Evolutionary conservation across 257 asterid genomes (phyloP).

Genomic region (Nicotiana paniculata): DNA sequence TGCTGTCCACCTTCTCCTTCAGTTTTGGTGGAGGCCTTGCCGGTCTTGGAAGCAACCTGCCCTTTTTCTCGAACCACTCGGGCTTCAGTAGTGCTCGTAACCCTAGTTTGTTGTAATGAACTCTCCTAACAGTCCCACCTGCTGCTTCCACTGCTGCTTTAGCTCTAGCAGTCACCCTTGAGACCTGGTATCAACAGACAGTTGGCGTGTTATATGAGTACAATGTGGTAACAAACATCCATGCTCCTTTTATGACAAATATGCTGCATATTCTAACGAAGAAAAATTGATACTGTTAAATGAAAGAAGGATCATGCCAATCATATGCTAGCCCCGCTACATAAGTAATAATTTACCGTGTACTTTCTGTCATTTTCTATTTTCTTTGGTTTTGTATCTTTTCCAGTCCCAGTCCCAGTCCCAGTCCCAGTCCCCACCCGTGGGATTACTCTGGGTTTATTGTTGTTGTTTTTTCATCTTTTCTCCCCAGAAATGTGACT

Average conservation of each 20-base stretch:
- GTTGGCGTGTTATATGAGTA: background rate
- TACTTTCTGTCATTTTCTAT: background rate
- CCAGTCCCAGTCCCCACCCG: too few species aligned
- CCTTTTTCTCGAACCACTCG: conserved; percentile 95
- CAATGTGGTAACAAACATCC: background rate
- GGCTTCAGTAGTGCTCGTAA: conserved; percentile 79
- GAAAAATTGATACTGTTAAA: background rate
- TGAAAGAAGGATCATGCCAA: background rate
- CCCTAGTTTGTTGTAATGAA: conserved; percentile 81
- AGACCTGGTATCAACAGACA: conserved; percentile 42
- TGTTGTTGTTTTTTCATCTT: too few species aligned
- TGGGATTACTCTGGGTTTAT: too few species aligned
- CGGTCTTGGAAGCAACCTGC: conserved; percentile 78
- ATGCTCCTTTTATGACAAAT: background rate
- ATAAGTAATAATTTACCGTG: background rate
- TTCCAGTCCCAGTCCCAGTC: too few species aligned
- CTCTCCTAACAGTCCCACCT: conserved; percentile 89
- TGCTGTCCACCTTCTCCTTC: conserved; percentile 76
- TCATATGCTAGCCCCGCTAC: background rate
- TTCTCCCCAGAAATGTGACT: too few species aligned
- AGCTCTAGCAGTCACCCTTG: conserved; percentile 89
- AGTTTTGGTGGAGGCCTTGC: conserved; percentile 94
- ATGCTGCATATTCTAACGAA: background rate
- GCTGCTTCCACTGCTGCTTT: conserved; percentile 92
- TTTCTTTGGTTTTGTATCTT: background rate